Evolutionary conservation across 176 grass and related monocot species (phyloP).

Genomic region (Leersia perrieri): DNA sequence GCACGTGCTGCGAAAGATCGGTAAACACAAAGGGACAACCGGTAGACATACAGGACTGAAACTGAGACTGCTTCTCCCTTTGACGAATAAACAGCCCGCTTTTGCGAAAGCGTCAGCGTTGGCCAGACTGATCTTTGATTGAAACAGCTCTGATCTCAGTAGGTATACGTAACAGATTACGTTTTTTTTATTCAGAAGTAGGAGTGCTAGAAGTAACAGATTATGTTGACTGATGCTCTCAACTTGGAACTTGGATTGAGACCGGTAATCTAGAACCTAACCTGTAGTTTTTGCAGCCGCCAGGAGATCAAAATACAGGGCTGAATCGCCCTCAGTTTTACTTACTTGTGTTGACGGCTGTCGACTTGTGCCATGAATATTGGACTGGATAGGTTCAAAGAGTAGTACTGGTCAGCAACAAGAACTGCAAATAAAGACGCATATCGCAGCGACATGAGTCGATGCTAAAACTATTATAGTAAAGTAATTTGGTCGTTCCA

Average conservation of each 20-base stretch:
- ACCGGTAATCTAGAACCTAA: neutral
- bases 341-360: neutral
- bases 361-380: neutral
- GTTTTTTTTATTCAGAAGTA: neutral
- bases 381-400: constrained; percentile 4
- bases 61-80: neutral
- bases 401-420: neutral
- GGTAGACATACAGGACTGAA: neutral
- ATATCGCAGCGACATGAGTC: neutral
- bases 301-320: neutral
- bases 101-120: neutral
- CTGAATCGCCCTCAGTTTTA: constrained; percentile 1
- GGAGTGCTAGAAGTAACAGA: neutral
- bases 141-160: neutral
- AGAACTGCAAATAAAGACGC: neutral
- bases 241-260: neutral
- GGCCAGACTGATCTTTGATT: neutral
- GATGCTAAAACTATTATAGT: neutral
- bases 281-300: neutral
- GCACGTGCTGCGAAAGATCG: neutral
- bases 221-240: neutral
- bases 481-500: neutral
- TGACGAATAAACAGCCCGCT: neutral
- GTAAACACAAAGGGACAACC: neutral
- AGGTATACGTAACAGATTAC: neutral